Evolutionary conservation across 139 green algal genomes (phyloP), one percentile per base, ranked within the genome.

Genomic region (Chlorella sorokiniana): DNA sequence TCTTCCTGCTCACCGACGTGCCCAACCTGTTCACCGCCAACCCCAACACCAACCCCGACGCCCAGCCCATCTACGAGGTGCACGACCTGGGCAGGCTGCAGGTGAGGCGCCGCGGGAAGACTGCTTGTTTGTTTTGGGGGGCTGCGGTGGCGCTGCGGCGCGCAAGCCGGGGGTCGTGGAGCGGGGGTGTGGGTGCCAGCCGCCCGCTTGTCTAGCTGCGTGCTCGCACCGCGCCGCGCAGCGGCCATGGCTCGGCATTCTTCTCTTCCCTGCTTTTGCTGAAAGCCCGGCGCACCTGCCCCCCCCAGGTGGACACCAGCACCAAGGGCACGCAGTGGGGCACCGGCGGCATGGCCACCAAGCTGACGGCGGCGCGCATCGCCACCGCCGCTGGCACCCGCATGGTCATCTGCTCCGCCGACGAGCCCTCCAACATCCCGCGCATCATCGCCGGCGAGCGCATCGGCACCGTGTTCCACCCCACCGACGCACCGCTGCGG

Each of bases 1-100:
- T 99, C 11, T 97, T 98, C 82, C 89, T 99, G 64, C 88, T 98
- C 69, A 99, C 96, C 8, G 96, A 99, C 84, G 96, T 99, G 38
- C 89, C 96, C 87, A 90, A 82, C 59, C 88, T 99, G 25, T 99
- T 97, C 89, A 98, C 95, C 1, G 83, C 90, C 74, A 96, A 96
- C 85, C 93, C 93, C 37, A 76, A 67, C 45, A 85, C 63, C 1
- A 82, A 93, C 63, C 88, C 90, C 33, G 54, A 41, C 4, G 87
- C 90, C 20, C 54, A 71, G 44, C 88, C 81, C 42, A 95, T 97
- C 61, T 91, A 92, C 37, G 89, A 93, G 59, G 94, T 98, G 11
- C 83, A 89, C 27, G 92, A 97, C 81, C 85, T 98, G 3, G 45
- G 42, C 33, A 62, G 77, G 11, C 89, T 97, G 2, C 84, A 85